Evolutionary conservation across 768 basidiomycete genomes (phyloP), one percentile per base, ranked within the genome.

Genomic region (Paxillus involutus): DNA sequence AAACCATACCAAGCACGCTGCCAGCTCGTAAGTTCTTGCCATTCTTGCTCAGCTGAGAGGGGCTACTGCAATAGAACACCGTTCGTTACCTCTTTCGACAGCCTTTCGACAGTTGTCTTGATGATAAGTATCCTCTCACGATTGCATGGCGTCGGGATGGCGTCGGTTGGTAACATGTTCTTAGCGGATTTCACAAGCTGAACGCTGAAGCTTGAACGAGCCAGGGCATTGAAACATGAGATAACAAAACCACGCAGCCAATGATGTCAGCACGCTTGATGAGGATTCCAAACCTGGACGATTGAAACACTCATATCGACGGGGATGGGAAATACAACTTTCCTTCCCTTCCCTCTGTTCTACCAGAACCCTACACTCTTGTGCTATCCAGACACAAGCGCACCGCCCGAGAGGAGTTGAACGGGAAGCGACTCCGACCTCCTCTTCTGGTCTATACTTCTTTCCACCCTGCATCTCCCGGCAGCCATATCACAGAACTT

Each of bases 1-100:
- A 32, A 11, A 32, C 11, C 32, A 32, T 32, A 32, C 9, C 7
- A 9, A 32, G 7, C 8, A 32, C 32, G 32, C 32, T 32, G 32
- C 6, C 32, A 32, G 7, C 32, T 32, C 1, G 32, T 32, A 32
- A 32, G 32, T 32, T 32, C 32, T 11, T 32, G 32, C 32, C 32
- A 32, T 32, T 32, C 32, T 32, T 32, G 32, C 32, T 32, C 3
- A 32, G 32, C 32, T 32, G 32, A 32, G 32, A 8, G 32, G 11
- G 32, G 9, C 1, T 11, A 32, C 32, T 32, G 32, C 32, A 32
- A 32, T 32, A 32, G 32, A 9, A 10, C 32, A 32, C 9, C 91
- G 1, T 13, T 39, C n/a, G 12, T 39, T 39, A 13, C n/a, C 37
- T 14, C 37, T n/a, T 16, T n/a, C 37, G 37, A 32, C 32, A 6